phyloP scores from a whole-genome alignment of 2,329 filamentous ascomycete species.

The Parastagonospora avenae region DNA sequence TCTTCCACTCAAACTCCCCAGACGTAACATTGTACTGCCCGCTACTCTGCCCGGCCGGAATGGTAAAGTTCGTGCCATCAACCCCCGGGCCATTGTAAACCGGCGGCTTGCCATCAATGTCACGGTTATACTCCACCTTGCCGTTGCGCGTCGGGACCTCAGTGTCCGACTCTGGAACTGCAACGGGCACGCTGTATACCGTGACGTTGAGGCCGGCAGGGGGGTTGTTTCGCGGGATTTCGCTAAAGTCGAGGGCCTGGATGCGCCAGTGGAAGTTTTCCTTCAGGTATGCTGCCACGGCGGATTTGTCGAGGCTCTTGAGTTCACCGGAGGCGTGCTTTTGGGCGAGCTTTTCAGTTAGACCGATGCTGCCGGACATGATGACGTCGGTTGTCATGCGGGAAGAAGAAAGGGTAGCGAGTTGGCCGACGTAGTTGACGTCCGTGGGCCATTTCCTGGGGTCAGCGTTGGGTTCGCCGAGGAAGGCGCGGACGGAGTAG shows the following conservation, averaged over 20 bases:
- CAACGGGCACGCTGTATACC: slow-evolving; percentile 30
- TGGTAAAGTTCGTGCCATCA: slow-evolving; percentile 19
- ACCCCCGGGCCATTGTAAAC: slow-evolving; percentile 22
- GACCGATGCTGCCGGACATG: slow-evolving; percentile 48
- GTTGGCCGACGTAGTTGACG: slow-evolving; percentile 49
- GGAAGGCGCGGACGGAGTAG: slow-evolving; percentile 40
- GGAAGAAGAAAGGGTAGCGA: slow-evolving; percentile 46
- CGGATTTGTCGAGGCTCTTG: slow-evolving; percentile 24
- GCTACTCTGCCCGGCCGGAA: slow-evolving; percentile 9
- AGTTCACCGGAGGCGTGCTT: slow-evolving; percentile 33
- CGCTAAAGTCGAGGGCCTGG: slow-evolving; percentile 33
- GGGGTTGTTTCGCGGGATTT: slow-evolving; percentile 33
- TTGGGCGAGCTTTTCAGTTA: slow-evolving; percentile 44
- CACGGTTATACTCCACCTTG: slow-evolving; percentile 24
- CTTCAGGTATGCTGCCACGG: slow-evolving; percentile 32
- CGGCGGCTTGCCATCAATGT: slow-evolving; percentile 35
- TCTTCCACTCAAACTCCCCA: slow-evolving; percentile 22
- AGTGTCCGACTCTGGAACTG: slow-evolving; percentile 26
- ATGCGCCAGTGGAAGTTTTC: slow-evolving; percentile 40
- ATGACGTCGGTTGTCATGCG: slow-evolving; percentile 43
- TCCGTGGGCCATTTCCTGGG: slow-evolving; percentile 44
- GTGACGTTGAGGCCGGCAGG: slow-evolving; percentile 39
- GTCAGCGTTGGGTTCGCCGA: slow-evolving; percentile 30
- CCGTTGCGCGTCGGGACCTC: slow-evolving; percentile 36
- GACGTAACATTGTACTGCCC: slow-evolving; percentile 15